A percentile compares a stretch with the other conserved stretches of the same genome.
Evolutionary conservation across 2,329 filamentous ascomycete genomes (phyloP).

Genomic region (Microdochium nivale): DNA sequence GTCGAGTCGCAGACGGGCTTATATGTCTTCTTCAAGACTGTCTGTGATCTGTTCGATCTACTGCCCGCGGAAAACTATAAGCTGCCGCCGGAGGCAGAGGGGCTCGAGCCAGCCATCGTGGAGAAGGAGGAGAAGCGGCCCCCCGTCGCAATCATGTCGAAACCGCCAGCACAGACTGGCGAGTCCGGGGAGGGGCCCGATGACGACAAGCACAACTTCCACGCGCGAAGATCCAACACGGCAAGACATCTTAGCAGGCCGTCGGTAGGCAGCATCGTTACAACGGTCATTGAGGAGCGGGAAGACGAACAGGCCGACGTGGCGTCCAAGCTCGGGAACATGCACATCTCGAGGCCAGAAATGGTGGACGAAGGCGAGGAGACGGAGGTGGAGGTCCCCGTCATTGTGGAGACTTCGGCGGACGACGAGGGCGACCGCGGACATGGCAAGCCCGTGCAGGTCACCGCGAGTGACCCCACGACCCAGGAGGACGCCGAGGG

Average conservation of each 20-base stretch:
- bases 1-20: constrained; percentile 86
- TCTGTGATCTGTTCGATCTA: constrained; percentile 85
- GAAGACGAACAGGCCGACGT: constrained; percentile 57
- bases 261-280: constrained; percentile 69
- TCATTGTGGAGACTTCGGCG: constrained; percentile 28
- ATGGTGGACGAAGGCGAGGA: constrained; percentile 47
- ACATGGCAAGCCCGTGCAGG: constrained; percentile 4
- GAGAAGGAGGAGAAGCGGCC: constrained; percentile 32
- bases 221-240: constrained; percentile 59
- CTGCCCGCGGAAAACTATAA: constrained; percentile 94
- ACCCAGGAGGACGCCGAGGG: not conserved
- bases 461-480: too few relatives aligned
- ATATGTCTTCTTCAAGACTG: constrained; percentile 94
- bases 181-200: constrained; percentile 26
- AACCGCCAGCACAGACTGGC: constrained; percentile 14
- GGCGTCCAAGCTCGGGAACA: constrained; percentile 32
- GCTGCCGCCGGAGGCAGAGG: constrained; percentile 86
- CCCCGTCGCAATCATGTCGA: constrained; percentile 22
- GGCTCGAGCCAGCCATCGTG: constrained; percentile 47
- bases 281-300: constrained; percentile 73
- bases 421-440: constrained; percentile 12
- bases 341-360: constrained; percentile 43
- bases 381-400: constrained; percentile 21
- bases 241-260: constrained; percentile 76
- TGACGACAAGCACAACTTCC: constrained; percentile 35